These are phyloP conservation scores for Ophiostoma angusticollis DNA, from an alignment of 2,329 filamentous ascomycete genomes.

Conservation along the genomic window DNA sequence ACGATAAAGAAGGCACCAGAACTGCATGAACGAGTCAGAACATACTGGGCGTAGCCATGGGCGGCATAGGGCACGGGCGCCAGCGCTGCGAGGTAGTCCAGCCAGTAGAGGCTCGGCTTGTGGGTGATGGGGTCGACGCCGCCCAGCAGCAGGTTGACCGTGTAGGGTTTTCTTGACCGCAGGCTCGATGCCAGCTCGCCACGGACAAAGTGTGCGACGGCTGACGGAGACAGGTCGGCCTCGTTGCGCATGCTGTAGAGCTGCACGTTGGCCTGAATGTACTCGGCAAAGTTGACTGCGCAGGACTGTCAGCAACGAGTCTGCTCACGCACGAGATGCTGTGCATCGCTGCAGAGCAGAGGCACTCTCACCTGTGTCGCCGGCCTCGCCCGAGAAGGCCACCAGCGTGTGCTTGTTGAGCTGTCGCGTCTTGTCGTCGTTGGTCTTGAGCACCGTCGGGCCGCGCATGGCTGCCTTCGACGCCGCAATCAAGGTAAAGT, in stretches of 20 bases:
- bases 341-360: neutral
- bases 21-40: conserved; percentile 1
- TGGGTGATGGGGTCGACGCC: conserved; percentile 85
- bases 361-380: conserved; percentile 64
- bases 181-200: conserved; percentile 84
- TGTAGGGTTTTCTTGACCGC: conserved; percentile 87
- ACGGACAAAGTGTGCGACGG: conserved; percentile 85
- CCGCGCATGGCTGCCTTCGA: conserved; percentile 98
- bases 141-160: conserved; percentile 88
- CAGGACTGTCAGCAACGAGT: too few relatives aligned
- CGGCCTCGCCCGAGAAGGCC: conserved; percentile 90
- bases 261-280: conserved; percentile 95
- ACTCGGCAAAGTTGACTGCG: conserved; percentile 99
- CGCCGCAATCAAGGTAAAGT: conserved; percentile 95
- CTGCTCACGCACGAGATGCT: too few relatives aligned
- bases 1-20: neutral
- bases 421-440: conserved; percentile 89
- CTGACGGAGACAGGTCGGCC: conserved; percentile 78
- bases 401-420: conserved; percentile 92
- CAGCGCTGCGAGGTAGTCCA: conserved; percentile 86
- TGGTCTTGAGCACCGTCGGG: conserved; percentile 85
- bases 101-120: conserved; percentile 89
- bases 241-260: conserved; percentile 98
- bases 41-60: conserved; percentile 93
- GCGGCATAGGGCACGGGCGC: conserved; percentile 88